Conservation (phyloP, 352 stramenopile species). For the Globisporangium cylindrosporum region DNA sequence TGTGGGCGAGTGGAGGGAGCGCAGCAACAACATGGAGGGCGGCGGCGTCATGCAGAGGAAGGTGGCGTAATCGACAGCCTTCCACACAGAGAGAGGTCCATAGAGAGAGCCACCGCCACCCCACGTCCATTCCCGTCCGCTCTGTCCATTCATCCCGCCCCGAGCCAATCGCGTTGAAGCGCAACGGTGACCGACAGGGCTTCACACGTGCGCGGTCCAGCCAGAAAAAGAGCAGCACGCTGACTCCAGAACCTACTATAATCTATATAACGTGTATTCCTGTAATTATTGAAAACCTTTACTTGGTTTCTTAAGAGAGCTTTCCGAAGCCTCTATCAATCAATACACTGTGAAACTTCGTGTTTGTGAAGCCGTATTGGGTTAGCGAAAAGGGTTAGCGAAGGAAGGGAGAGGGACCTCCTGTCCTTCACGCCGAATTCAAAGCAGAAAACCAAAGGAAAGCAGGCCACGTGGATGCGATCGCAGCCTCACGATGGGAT, state of each 20-base stretch:
- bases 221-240: constrained; percentile 4
- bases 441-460: constrained; percentile 14
- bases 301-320: not conserved
- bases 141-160: not conserved
- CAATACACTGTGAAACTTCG: not conserved
- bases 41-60: not conserved
- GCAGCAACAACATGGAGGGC: not conserved
- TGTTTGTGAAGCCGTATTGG: constrained; percentile 4
- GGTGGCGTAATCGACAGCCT: not conserved
- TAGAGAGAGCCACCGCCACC: not conserved
- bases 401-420: not conserved
- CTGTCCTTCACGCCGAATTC: not conserved
- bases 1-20: not conserved
- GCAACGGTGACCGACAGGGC: constrained; percentile 13
- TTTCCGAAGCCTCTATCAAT: not conserved
- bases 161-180: constrained; percentile 16
- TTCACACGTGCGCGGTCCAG: not conserved
- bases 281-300: constrained; percentile 1
- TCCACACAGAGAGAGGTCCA: not conserved
- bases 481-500: constrained; percentile 1
- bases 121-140: constrained; percentile 1
- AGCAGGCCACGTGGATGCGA: not conserved
- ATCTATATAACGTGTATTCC: not conserved
- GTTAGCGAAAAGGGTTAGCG: constrained; percentile 12
- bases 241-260: not conserved